These are phyloP conservation scores for Eimeria zaria DNA, from an alignment of 169 alveolate genomes.

Conservation along the genomic window DNA sequence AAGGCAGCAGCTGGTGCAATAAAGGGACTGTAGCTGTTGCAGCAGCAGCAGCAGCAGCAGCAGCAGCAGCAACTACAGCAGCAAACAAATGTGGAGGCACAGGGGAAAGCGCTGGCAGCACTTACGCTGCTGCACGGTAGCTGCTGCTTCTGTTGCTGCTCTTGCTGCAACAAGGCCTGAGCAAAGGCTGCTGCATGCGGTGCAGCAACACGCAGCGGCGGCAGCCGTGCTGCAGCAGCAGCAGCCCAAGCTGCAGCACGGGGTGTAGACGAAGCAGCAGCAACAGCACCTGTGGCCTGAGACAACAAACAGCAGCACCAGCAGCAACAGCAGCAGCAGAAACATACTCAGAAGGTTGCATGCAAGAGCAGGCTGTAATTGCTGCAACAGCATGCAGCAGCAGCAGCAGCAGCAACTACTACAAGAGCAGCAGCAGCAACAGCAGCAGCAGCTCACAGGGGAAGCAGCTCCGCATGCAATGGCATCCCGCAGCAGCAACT, in stretches of 20 bases:
- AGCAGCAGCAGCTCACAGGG: constrained; percentile 22
- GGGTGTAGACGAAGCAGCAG: not conserved
- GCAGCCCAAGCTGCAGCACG: constrained; percentile 10
- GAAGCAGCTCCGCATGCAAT: constrained; percentile 52
- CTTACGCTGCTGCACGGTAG: not conserved
- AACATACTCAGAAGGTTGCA: not conserved
- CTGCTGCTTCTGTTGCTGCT: constrained; percentile 37
- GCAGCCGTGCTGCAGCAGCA: constrained; percentile 40
- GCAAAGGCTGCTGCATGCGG: constrained; percentile 12
- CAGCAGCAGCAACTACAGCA: not conserved
- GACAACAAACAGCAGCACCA: not conserved
- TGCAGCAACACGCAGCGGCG: constrained; percentile 15
- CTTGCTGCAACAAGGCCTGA: constrained; percentile 31
- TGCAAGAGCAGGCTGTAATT: not conserved
- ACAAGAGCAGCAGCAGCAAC: constrained; percentile 51
- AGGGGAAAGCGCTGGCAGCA: too few relatives aligned
- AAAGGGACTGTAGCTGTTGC: not conserved
- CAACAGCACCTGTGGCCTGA: not conserved
- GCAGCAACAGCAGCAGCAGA: constrained; percentile 7
- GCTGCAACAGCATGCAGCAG: constrained; percentile 18
- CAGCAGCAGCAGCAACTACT: constrained; percentile 49
- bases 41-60: constrained; percentile 12
- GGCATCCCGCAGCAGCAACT: constrained; percentile 52
- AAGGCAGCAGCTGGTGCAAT: not conserved
- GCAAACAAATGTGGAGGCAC: not conserved